Conservation (phyloP, 495 filamentous ascomycete species). For the Xylaria scruposa region DNA sequence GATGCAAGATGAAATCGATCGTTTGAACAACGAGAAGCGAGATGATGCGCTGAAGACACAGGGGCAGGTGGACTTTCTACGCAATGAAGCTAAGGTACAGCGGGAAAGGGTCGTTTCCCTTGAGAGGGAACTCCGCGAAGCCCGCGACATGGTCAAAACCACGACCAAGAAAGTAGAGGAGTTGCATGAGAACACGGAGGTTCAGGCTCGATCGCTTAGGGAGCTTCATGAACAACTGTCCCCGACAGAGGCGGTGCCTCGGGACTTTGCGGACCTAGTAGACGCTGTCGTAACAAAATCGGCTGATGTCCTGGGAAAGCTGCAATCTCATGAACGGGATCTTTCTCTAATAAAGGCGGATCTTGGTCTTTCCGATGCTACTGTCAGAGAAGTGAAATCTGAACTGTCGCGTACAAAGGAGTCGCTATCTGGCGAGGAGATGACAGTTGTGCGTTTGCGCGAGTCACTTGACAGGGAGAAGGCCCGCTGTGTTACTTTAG, state of each 20-base stretch:
- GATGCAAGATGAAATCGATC: constrained; percentile 74
- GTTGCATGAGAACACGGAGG: constrained; percentile 52
- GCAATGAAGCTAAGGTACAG: constrained; percentile 61
- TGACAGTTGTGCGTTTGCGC: constrained; percentile 46
- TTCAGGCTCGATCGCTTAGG: constrained; percentile 63
- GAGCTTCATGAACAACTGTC: constrained; percentile 68
- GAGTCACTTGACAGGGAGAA: constrained; percentile 64
- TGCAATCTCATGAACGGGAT: constrained; percentile 53
- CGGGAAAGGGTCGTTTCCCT: constrained; percentile 60
- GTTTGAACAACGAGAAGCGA: constrained; percentile 59
- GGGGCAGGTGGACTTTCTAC: constrained; percentile 61
- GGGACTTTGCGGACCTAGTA: constrained; percentile 64
- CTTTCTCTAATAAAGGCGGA: constrained; percentile 52
- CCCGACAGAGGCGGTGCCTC: constrained; percentile 60
- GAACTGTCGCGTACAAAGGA: constrained; percentile 55
- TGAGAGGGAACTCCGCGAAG: constrained; percentile 59
- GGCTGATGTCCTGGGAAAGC: constrained; percentile 56
- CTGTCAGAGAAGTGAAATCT: constrained; percentile 43
- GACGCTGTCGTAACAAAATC: constrained; percentile 68
- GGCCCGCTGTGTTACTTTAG: constrained; percentile 62
- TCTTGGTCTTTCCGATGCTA: constrained; percentile 48
- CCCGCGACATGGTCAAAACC: constrained; percentile 57
- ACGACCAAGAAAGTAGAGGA: constrained; percentile 60
- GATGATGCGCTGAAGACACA: constrained; percentile 64
- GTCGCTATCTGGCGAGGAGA: constrained; percentile 55